Conservation (phyloP, 2,329 filamentous ascomycete genomes). For the Beauveria pseudobassiana region DNA sequence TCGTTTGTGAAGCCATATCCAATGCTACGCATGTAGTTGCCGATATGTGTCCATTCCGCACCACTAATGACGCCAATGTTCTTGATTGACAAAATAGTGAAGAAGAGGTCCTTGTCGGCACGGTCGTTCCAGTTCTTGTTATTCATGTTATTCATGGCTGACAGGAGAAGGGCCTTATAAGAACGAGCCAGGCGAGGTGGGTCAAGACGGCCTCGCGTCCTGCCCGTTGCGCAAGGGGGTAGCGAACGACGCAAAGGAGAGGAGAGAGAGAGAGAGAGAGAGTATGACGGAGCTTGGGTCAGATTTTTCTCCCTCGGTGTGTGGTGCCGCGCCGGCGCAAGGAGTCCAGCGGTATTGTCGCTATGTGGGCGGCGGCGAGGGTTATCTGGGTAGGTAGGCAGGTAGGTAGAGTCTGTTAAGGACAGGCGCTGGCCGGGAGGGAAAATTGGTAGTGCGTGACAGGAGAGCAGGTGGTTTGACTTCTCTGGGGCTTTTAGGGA, state of each 20-base stretch:
- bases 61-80: slow-evolving; percentile 57
- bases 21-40: slow-evolving; percentile 50
- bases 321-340: neutral
- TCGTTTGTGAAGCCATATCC: slow-evolving; percentile 59
- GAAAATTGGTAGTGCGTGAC: slow-evolving; percentile 36
- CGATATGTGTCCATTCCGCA: slow-evolving; percentile 54
- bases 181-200: slow-evolving; percentile 6
- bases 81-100: slow-evolving; percentile 54
- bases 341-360: neutral
- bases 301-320: neutral
- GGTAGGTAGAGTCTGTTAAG: slow-evolving; percentile 29
- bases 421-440: slow-evolving; percentile 24
- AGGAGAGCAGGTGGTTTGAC: slow-evolving; percentile 16
- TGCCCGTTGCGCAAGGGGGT: neutral
- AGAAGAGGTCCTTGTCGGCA: slow-evolving; percentile 56
- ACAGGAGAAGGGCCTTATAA: neutral
- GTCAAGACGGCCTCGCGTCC: neutral
- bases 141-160: slow-evolving; percentile 45
- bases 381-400: slow-evolving; percentile 1
- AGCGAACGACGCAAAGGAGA: neutral
- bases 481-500: slow-evolving; percentile 13
- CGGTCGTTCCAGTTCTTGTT: slow-evolving; percentile 56
- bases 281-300: no score
- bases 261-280: neutral
- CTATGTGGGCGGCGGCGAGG: neutral